Evolutionary conservation across 179 eudicot species (phyloP).

Genomic region (Nepenthes alata): DNA sequence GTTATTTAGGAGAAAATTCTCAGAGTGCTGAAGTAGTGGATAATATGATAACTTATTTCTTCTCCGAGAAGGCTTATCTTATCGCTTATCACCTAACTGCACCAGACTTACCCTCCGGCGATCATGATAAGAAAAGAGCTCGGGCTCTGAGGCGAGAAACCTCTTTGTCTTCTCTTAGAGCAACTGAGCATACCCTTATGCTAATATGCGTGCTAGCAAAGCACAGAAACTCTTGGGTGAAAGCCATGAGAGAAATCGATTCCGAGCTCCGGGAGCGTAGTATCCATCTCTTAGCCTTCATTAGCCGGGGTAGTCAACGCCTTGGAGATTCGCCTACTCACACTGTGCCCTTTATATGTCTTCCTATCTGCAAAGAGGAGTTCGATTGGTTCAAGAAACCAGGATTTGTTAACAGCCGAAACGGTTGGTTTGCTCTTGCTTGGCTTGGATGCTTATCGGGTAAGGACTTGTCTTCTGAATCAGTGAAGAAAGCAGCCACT

Average conservation of each 20-base stretch:
- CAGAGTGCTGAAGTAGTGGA: slow-evolving; percentile 49
- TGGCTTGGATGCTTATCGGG: slow-evolving; percentile 47
- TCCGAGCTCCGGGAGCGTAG: slow-evolving; percentile 65
- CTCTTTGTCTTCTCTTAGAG: slow-evolving; percentile 52
- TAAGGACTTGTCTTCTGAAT: slow-evolving; percentile 26
- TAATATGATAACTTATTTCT: slow-evolving; percentile 44
- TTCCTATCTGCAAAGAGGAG: slow-evolving; percentile 65
- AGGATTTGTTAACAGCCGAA: slow-evolving; percentile 54
- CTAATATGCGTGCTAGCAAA: slow-evolving; percentile 59
- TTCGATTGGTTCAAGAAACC: slow-evolving; percentile 39
- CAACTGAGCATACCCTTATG: slow-evolving; percentile 60
- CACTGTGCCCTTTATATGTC: slow-evolving; percentile 46
- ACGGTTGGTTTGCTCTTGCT: slow-evolving; percentile 78
- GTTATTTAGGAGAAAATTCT: slow-evolving; percentile 55
- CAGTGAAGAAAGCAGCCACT: slow-evolving; percentile 34
- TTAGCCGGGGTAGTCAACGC: slow-evolving; percentile 51
- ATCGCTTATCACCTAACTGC: slow-evolving; percentile 57
- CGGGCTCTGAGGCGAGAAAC: slow-evolving; percentile 48
- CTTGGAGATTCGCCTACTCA: slow-evolving; percentile 36
- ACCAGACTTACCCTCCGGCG: slow-evolving; percentile 51
- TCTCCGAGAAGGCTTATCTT: slow-evolving; percentile 52
- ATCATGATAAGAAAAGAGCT: slow-evolving; percentile 59
- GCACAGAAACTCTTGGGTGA: slow-evolving; percentile 63
- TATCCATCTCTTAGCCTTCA: slow-evolving; percentile 80
- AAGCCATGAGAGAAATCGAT: slow-evolving; percentile 54